These are phyloP conservation scores for Solanum paucissectum DNA, from an alignment of 257 asterid species.

Conservation along the genomic window DNA sequence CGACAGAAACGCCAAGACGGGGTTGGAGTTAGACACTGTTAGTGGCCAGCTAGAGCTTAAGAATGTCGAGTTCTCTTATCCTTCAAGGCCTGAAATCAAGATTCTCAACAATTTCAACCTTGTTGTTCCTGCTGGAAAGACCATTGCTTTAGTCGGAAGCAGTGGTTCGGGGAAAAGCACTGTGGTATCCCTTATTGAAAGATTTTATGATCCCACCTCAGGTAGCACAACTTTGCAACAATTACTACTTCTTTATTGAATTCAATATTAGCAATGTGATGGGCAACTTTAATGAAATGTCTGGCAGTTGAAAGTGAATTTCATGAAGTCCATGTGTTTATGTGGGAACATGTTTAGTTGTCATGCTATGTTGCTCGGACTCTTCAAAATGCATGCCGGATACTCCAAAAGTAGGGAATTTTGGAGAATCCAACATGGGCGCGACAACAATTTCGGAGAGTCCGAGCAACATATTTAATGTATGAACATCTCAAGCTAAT, in stretches of 20 bases:
- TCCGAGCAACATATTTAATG: neutral
- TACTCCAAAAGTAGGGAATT: neutral
- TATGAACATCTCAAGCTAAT: conserved; percentile 15
- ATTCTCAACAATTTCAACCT: conserved; percentile 53
- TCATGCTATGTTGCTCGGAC: neutral
- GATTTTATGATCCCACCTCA: conserved; percentile 81
- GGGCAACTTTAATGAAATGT: neutral
- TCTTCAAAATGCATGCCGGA: neutral
- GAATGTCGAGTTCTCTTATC: conserved; percentile 57
- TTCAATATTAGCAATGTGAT: neutral
- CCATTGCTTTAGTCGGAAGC: conserved; percentile 82
- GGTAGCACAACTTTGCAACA: conserved; percentile 24
- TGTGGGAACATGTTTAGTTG: neutral
- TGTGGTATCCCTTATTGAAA: conserved; percentile 82
- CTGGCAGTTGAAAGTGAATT: neutral
- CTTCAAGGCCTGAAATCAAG: conserved; percentile 63
- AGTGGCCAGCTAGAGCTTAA: conserved; percentile 70
- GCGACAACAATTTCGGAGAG: neutral
- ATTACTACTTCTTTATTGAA: neutral
- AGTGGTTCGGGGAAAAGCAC: conserved; percentile 95
- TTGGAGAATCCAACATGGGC: neutral
- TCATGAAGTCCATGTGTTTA: neutral
- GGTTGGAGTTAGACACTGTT: conserved; percentile 55
- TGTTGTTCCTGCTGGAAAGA: conserved; percentile 69
- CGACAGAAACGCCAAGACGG: conserved; percentile 39